These are phyloP conservation scores for Pigoraptor vietnamica DNA, from an alignment of 78 protist genomes.

Conservation along the genomic window DNA sequence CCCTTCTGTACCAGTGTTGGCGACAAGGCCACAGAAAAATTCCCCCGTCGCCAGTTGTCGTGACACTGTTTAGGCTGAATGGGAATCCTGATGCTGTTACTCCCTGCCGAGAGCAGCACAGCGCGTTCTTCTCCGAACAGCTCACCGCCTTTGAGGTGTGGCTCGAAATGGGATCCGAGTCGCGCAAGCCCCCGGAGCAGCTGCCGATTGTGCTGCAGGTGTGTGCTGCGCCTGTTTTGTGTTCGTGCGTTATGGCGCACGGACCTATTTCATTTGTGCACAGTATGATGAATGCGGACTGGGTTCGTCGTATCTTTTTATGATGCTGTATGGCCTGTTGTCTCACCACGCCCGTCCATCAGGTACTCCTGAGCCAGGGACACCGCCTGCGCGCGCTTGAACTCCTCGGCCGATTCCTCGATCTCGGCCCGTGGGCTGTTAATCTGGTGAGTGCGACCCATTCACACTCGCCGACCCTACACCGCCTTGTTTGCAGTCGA, in stretches of 20 bases:
- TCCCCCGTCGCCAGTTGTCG: too few species aligned
- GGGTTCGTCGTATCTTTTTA: too few species aligned
- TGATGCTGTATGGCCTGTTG: too few species aligned
- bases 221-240: not conserved
- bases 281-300: too few species aligned
- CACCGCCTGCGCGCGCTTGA: conserved; percentile 87
- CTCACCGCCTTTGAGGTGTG: conserved; percentile 92
- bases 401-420: conserved; percentile 85
- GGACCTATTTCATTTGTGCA: too few species aligned
- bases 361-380: conserved; percentile 74
- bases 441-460: conserved; percentile 8
- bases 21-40: too few species aligned
- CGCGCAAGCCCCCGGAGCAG: conserved; percentile 76
- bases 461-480: too few species aligned
- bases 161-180: conserved; percentile 76
- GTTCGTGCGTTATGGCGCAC: not conserved
- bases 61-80: too few species aligned
- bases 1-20: too few species aligned
- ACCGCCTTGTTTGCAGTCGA: too few species aligned
- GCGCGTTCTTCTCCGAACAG: conserved; percentile 87
- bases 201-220: conserved; percentile 94
- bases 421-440: conserved; percentile 94
- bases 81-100: too few species aligned
- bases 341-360: too few species aligned
- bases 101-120: conserved; percentile 2